Percentiles rank a stretch among this genome's conserved stretches.
phyloP scores from a whole-genome alignment of 2,329 filamentous ascomycete genomes.

The Aspergillus ibericus region DNA sequence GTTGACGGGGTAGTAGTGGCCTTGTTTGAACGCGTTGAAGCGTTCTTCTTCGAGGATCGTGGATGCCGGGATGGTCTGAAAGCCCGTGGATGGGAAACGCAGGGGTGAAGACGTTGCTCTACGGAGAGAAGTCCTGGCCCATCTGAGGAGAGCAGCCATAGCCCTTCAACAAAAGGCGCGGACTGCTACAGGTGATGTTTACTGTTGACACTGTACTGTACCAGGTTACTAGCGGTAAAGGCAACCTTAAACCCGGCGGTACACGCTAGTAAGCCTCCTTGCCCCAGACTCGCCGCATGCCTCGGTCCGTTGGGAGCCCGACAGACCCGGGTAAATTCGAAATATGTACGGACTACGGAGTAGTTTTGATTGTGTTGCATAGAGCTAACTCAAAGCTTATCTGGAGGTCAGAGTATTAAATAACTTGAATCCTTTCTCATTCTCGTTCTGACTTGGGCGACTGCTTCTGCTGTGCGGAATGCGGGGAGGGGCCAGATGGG shows the following conservation, averaged over 20 bases:
- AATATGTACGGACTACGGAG: no score
- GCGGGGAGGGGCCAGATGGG: background rate
- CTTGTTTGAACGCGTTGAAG: constrained; percentile 25
- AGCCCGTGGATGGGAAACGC: constrained; percentile 23
- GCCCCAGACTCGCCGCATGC: background rate
- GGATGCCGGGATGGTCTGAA: constrained; percentile 16
- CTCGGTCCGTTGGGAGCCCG: background rate
- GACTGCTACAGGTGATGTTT: no score
- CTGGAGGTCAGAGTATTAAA: background rate
- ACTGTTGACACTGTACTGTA: background rate
- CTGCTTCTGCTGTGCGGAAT: background rate
- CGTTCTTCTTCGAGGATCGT: constrained; percentile 28
- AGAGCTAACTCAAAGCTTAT: background rate
- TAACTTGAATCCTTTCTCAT: no score
- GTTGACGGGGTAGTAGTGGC: constrained; percentile 32
- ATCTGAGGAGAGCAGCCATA: constrained; percentile 24
- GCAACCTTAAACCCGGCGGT: background rate
- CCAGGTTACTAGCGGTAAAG: background rate
- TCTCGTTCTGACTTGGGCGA: background rate
- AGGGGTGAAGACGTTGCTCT: constrained; percentile 16
- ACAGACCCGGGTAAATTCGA: background rate
- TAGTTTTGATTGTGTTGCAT: background rate
- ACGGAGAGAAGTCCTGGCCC: constrained; percentile 18
- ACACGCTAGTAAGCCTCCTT: background rate
- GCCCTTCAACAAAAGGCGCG: no score